Evolutionary conservation across 2,329 filamentous ascomycete species (phyloP).

Genomic region (Fusarium tuaranense): DNA sequence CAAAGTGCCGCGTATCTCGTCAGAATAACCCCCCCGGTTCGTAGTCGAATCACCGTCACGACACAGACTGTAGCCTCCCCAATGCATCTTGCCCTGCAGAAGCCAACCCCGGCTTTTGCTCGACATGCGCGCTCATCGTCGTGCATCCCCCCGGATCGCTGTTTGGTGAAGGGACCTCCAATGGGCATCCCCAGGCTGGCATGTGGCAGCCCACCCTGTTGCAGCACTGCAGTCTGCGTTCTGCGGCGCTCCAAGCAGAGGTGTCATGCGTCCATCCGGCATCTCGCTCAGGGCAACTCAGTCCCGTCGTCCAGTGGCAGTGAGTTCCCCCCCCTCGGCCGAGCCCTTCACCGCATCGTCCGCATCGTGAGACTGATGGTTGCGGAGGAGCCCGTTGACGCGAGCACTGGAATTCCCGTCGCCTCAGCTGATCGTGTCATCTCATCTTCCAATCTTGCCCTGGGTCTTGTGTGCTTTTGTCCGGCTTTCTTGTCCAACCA

Average conservation of each 20-base stretch:
- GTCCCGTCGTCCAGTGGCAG: neutral
- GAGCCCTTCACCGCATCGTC: conserved; percentile 35
- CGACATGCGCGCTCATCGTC: conserved; percentile 27
- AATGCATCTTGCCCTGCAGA: conserved; percentile 28
- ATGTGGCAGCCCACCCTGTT: conserved; percentile 25
- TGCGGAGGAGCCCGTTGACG: conserved; percentile 26
- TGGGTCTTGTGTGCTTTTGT: conserved; percentile 9
- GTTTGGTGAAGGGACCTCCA: conserved; percentile 20
- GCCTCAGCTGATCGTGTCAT: conserved; percentile 33
- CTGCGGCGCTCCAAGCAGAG: conserved; percentile 22
- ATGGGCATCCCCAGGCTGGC: conserved; percentile 25
- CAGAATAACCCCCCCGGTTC: conserved; percentile 21
- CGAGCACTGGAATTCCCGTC: conserved; percentile 19
- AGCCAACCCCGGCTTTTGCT: conserved; percentile 19
- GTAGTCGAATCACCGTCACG: conserved; percentile 15
- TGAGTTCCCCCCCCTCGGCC: conserved; percentile 23
- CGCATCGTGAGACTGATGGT: conserved; percentile 23
- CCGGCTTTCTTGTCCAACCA: conserved; percentile 5
- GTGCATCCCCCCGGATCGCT: conserved; percentile 9
- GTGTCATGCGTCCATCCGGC: conserved; percentile 39
- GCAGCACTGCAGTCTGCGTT: conserved; percentile 21
- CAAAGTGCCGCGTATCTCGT: conserved; percentile 17
- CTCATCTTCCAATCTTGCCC: conserved; percentile 21
- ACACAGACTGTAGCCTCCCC: neutral
- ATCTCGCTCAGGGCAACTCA: conserved; percentile 11